A percentile compares a stretch with the other conserved stretches of the same genome.
Conservation (phyloP, 805 yeast genomes). For the Ogataea thermomethanolica region DNA sequence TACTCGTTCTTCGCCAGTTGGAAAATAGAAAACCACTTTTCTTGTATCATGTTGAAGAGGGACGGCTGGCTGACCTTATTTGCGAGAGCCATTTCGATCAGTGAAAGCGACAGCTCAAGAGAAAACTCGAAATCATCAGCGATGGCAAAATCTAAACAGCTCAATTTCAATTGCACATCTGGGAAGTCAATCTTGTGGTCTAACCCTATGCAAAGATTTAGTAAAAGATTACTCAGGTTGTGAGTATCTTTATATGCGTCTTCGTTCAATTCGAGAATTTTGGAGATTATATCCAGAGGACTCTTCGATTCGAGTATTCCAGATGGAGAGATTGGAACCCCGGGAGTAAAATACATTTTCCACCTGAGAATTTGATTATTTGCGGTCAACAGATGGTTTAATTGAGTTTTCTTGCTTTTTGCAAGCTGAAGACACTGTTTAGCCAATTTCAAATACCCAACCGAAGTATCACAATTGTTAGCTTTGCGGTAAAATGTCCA, state of each 20-base stretch:
- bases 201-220: constrained; percentile 41
- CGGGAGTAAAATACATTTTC: constrained; percentile 29
- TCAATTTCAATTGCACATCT: constrained; percentile 28
- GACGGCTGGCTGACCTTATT: constrained; percentile 4
- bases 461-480: constrained; percentile 27
- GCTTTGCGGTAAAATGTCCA: constrained; percentile 31
- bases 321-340: constrained; percentile 31
- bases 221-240: constrained; percentile 39
- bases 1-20: constrained; percentile 60
- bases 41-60: constrained; percentile 22
- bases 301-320: constrained; percentile 23
- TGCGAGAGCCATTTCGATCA: constrained; percentile 31
- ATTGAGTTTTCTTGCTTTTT: not conserved
- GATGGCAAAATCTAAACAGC: constrained; percentile 66
- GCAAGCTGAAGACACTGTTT: constrained; percentile 18
- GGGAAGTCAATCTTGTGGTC: constrained; percentile 3
- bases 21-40: constrained; percentile 67
- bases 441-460: constrained; percentile 28
- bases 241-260: constrained; percentile 45
- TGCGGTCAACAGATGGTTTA: constrained; percentile 23
- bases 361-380: constrained; percentile 24
- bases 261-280: constrained; percentile 51
- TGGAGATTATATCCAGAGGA: constrained; percentile 25
- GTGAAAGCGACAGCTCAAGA: constrained; percentile 37
- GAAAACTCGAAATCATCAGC: constrained; percentile 63